Evolutionary conservation across 2,329 filamentous ascomycete species (phyloP).

Genomic region (Neonectria hederae): DNA sequence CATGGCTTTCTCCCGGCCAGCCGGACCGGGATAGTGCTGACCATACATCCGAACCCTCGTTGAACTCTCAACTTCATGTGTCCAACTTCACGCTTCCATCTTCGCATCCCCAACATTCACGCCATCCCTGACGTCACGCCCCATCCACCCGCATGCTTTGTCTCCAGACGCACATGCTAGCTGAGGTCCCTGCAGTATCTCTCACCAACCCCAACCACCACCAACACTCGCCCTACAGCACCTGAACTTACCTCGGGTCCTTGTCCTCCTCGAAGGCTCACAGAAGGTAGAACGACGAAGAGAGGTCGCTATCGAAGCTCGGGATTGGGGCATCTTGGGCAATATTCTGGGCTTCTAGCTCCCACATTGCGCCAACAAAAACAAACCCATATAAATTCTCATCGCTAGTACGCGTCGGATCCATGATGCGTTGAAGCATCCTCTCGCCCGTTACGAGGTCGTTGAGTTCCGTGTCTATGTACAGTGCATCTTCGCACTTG

Average conservation of each 20-base stretch:
- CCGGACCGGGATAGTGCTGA: not conserved
- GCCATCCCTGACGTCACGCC: conserved; percentile 31
- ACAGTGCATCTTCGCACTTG: conserved; percentile 14
- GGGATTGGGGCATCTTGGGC: not conserved
- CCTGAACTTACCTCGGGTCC: not conserved
- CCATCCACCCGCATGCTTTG: conserved; percentile 10
- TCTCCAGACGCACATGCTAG: conserved; percentile 2
- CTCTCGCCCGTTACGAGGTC: conserved; percentile 25
- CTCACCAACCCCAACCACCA: conserved; percentile 33
- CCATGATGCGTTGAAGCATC: conserved; percentile 29
- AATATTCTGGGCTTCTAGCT: not conserved
- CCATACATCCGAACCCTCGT: conserved; percentile 6
- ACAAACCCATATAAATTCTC: conserved; percentile 17
- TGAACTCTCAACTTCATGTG: conserved; percentile 8
- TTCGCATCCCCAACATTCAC: conserved; percentile 37
- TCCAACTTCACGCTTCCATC: conserved; percentile 8
- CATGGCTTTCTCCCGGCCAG: not conserved
- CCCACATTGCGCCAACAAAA: conserved; percentile 17
- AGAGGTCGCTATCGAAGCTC: conserved; percentile 7
- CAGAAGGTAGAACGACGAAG: not conserved
- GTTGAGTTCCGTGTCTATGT: conserved; percentile 23
- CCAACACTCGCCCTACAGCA: conserved; percentile 17
- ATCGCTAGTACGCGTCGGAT: conserved; percentile 6
- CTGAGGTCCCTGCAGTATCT: conserved; percentile 13
- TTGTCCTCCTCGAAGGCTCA: not conserved